phyloP scores from a whole-genome alignment of 805 yeast genomes.

The Hanseniaspora clermontiae region DNA sequence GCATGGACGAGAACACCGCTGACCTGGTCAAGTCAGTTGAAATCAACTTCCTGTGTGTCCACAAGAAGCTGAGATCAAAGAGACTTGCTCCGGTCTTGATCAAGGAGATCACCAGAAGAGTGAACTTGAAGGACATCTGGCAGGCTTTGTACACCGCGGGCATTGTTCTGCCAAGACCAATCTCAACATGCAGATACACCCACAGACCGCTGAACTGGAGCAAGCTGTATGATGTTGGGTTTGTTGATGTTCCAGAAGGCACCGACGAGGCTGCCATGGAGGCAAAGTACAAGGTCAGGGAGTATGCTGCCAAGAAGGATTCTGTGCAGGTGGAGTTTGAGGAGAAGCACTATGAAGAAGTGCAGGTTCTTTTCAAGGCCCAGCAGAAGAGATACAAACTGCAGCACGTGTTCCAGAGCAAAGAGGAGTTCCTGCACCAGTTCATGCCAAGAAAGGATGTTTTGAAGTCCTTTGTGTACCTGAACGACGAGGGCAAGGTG shows the following conservation, averaged over 20 bases:
- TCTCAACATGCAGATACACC: conserved; percentile 74
- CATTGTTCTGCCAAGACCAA: conserved; percentile 80
- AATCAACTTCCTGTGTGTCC: conserved; percentile 87
- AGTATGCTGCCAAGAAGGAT: conserved; percentile 35
- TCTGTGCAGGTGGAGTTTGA: conserved; percentile 42
- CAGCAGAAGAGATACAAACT: conserved; percentile 65
- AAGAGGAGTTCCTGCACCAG: conserved; percentile 72
- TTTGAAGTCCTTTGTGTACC: conserved; percentile 67
- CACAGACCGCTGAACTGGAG: conserved; percentile 93
- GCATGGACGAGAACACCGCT: conserved; percentile 14
- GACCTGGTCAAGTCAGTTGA: conserved; percentile 56
- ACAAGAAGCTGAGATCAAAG: conserved; percentile 84
- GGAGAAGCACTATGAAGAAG: conserved; percentile 50
- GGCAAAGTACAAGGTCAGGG: conserved; percentile 51
- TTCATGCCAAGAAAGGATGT: conserved; percentile 52
- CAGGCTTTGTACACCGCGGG: conserved; percentile 95
- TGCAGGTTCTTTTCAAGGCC: conserved; percentile 41
- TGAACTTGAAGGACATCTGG: conserved; percentile 75
- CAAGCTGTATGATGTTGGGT: conserved; percentile 79
- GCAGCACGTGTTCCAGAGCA: conserved; percentile 49
- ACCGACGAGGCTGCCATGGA: conserved; percentile 61
- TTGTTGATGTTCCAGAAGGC: conserved; percentile 62
- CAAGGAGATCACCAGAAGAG: conserved; percentile 86
- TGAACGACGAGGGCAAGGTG: conserved; percentile 41
- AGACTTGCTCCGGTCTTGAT: conserved; percentile 89